Percentiles rank a stretch among this genome's conserved stretches.
phyloP scores from a whole-genome alignment of 2,329 filamentous ascomycete genomes.

The Fusarium liriodendri region DNA sequence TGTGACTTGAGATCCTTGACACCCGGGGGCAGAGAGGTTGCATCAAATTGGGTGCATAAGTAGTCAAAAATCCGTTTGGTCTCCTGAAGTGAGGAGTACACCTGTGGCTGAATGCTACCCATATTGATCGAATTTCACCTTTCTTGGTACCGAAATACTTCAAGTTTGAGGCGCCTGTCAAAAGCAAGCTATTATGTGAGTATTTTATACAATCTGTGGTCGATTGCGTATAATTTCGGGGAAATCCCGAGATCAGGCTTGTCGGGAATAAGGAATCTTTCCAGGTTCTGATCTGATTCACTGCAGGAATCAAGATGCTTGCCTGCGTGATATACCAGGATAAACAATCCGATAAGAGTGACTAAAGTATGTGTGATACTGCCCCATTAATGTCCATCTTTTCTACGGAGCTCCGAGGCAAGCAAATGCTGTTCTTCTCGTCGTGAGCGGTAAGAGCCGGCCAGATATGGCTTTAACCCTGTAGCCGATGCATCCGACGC shows the following conservation, averaged over 20 bases:
- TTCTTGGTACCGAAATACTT: neutral
- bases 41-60: slow-evolving; percentile 41
- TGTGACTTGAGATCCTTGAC: slow-evolving; percentile 37
- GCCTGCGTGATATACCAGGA: neutral
- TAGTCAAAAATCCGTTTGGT: slow-evolving; percentile 35
- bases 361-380: neutral
- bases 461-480: neutral
- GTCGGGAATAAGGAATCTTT: slow-evolving; percentile 6
- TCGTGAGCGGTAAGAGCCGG: neutral
- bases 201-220: slow-evolving; percentile 21
- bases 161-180: neutral
- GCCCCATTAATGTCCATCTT: neutral
- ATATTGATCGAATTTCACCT: slow-evolving; percentile 2
- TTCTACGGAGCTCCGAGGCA: neutral
- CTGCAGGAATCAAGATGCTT: neutral
- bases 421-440: neutral
- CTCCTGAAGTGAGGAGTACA: slow-evolving; percentile 38
- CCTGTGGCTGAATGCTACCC: slow-evolving; percentile 22
- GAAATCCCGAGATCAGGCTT: neutral
- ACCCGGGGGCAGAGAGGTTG: slow-evolving; percentile 44
- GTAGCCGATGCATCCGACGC: slow-evolving; percentile 13
- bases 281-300: neutral
- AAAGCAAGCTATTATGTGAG: slow-evolving; percentile 6
- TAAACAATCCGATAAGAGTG: neutral
- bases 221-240: slow-evolving; percentile 7